These are phyloP conservation scores for Ganoderma leucocontextum DNA, from an alignment of 1,284 basidiomycete species.

Conservation along the genomic window DNA sequence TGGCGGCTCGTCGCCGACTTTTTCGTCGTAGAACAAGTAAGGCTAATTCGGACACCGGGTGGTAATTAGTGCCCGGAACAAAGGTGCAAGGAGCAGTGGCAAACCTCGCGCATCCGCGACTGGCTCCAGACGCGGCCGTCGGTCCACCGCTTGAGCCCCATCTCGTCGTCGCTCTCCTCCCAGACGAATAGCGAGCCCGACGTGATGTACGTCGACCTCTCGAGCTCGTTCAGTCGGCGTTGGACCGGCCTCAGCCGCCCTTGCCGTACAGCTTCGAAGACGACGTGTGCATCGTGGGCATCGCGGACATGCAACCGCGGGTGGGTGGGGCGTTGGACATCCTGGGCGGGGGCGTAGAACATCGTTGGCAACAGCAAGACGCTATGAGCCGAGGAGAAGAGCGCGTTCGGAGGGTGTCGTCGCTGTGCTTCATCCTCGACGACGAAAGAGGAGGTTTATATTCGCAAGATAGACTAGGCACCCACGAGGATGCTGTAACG, in stretches of 20 bases:
- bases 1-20: slow-evolving; percentile 53
- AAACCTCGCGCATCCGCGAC: slow-evolving; percentile 68
- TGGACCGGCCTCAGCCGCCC: slow-evolving; percentile 58
- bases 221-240: slow-evolving; percentile 65
- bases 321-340: slow-evolving; percentile 67
- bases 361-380: slow-evolving; percentile 35
- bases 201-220: slow-evolving; percentile 61
- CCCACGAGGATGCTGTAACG: slow-evolving; percentile 40
- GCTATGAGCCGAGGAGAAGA: slow-evolving; percentile 26
- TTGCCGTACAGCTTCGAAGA: slow-evolving; percentile 66
- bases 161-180: slow-evolving; percentile 71
- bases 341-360: slow-evolving; percentile 49
- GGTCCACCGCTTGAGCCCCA: slow-evolving; percentile 68
- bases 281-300: slow-evolving; percentile 66
- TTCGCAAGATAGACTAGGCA: slow-evolving; percentile 32
- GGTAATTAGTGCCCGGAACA: slow-evolving; percentile 27
- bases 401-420: slow-evolving; percentile 24
- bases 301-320: slow-evolving; percentile 68
- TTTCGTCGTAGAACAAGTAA: slow-evolving; percentile 74
- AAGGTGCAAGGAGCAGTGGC: slow-evolving; percentile 28
- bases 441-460: slow-evolving; percentile 35
- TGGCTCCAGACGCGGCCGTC: slow-evolving; percentile 74
- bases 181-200: slow-evolving; percentile 72
- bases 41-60: slow-evolving; percentile 47
- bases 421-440: slow-evolving; percentile 27